Percentiles rank a stretch among this genome's conserved stretches.
Evolutionary conservation across 2,329 filamentous ascomycete species (phyloP).

Genomic region (Rutstroemia sp.): DNA sequence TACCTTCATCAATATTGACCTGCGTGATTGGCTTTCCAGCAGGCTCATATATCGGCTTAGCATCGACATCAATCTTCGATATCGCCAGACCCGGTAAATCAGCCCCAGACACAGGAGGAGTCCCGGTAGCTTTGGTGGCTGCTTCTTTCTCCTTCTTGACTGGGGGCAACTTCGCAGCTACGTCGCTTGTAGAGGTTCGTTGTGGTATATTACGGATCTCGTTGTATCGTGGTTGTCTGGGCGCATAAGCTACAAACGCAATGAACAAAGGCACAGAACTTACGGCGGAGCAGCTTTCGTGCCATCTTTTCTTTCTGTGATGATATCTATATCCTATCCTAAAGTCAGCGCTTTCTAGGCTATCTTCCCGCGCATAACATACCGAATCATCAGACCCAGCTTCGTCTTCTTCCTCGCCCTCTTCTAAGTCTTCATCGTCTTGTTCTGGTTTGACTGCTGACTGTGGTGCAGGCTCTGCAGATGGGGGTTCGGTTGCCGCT

Average conservation of each 20-base stretch:
- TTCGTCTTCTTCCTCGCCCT: constrained; percentile 57
- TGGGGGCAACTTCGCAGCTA: constrained; percentile 36
- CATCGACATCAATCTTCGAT: constrained; percentile 79
- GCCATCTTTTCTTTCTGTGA: constrained; percentile 59
- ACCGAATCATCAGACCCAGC: constrained; percentile 47
- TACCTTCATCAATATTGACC: constrained; percentile 64
- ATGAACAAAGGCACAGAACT: constrained; percentile 24
- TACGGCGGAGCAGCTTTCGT: constrained; percentile 53
- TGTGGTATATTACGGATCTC: constrained; percentile 60
- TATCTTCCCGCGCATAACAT: constrained; percentile 32
- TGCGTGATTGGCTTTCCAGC: constrained; percentile 77
- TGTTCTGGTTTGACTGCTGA: constrained; percentile 29
- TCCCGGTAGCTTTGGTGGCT: constrained; percentile 20
- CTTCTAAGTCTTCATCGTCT: constrained; percentile 49
- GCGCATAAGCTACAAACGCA: constrained; percentile 7
- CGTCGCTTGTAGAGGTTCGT: constrained; percentile 47
- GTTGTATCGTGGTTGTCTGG: constrained; percentile 54
- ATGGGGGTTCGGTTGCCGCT: constrained; percentile 14
- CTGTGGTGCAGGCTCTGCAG: constrained; percentile 21
- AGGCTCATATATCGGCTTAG: constrained; percentile 68
- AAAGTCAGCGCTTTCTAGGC: constrained; percentile 11
- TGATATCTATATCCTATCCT: constrained; percentile 57
- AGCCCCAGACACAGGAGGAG: constrained; percentile 38
- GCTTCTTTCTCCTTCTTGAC: constrained; percentile 45
- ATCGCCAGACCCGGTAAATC: constrained; percentile 59